phyloP scores from a whole-genome alignment of 768 basidiomycete genomes.

The Leccinum barrowsii region DNA sequence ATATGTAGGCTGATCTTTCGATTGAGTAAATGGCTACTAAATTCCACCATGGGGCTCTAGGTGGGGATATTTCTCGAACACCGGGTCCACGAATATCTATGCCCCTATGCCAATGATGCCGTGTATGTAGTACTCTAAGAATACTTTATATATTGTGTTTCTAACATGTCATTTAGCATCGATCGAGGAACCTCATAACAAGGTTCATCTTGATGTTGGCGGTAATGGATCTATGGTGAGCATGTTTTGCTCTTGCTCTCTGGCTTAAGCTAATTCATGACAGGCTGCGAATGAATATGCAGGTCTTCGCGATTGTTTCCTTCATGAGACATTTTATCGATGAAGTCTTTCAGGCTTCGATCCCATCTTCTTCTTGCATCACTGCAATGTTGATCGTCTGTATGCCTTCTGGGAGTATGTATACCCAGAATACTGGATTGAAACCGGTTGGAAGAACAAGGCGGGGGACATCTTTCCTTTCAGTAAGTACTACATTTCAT shows the following conservation, averaged over 20 bases:
- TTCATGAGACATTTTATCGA: background rate
- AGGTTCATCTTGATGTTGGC: constrained; percentile 14
- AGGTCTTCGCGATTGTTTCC: background rate
- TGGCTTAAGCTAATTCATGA: background rate
- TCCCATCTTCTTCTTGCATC: constrained; percentile 20
- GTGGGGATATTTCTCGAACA: constrained; percentile 19
- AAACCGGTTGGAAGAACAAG: constrained; percentile 8
- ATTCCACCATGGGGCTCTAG: background rate
- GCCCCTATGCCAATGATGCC: constrained; percentile 3
- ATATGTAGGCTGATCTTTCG: constrained; percentile 9
- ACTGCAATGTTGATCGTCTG: constrained; percentile 17
- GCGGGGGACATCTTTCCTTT: constrained; percentile 3
- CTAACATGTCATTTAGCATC: constrained; percentile 9
- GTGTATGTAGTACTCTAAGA: constrained; percentile 2
- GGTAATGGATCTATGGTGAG: constrained; percentile 19
- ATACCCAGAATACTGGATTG: constrained; percentile 17
- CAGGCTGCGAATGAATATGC: constrained; percentile 20
- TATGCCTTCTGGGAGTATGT: constrained; percentile 23
- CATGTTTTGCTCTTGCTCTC: background rate
- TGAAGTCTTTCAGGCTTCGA: constrained; percentile 8
- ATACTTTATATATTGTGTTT: background rate
- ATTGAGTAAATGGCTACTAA: background rate
- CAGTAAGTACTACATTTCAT: background rate
- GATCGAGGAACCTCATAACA: constrained; percentile 19
- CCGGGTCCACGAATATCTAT: background rate